Evolutionary conservation across 768 basidiomycete species (phyloP).

Genomic region (Xerocomellus intermedius): DNA sequence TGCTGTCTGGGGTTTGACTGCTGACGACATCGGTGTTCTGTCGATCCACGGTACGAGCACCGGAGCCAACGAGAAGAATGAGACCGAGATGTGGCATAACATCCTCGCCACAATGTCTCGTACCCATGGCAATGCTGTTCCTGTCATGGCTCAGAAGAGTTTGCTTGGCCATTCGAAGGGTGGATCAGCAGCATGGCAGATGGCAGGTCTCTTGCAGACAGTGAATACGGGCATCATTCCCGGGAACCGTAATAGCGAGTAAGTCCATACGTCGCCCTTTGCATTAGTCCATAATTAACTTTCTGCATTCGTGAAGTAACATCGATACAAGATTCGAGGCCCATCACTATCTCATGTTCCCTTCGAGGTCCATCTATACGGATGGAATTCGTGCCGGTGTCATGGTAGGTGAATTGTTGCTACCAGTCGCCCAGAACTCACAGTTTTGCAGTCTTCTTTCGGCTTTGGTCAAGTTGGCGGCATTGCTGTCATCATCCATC

Average conservation of each 20-base stretch:
- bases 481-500: constrained; percentile 82
- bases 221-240: constrained; percentile 86
- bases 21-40: constrained; percentile 88
- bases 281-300: neutral
- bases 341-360: constrained; percentile 92
- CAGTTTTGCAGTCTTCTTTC: constrained; percentile 69
- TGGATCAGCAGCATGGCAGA: constrained; percentile 98
- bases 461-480: constrained; percentile 99
- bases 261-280: constrained; percentile 36
- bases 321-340: constrained; percentile 90
- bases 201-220: constrained; percentile 87
- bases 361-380: constrained; percentile 93
- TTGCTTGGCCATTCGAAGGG: constrained; percentile 98
- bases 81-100: constrained; percentile 95
- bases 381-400: constrained; percentile 87
- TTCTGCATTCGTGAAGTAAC: constrained; percentile 52
- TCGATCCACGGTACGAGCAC: constrained; percentile 92
- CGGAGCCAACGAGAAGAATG: constrained; percentile 93
- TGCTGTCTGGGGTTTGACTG: constrained; percentile 93
- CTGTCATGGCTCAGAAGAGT: constrained; percentile 96
- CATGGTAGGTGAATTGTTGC: constrained; percentile 56
- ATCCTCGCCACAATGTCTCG: constrained; percentile 88
- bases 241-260: constrained; percentile 96
- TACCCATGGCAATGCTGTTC: constrained; percentile 94
- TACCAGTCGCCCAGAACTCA: neutral